Percentiles rank a stretch among this genome's conserved stretches.
These are phyloP conservation scores for Melanogaster broomeanus DNA, from an alignment of 768 basidiomycete genomes.

Conservation along the genomic window DNA sequence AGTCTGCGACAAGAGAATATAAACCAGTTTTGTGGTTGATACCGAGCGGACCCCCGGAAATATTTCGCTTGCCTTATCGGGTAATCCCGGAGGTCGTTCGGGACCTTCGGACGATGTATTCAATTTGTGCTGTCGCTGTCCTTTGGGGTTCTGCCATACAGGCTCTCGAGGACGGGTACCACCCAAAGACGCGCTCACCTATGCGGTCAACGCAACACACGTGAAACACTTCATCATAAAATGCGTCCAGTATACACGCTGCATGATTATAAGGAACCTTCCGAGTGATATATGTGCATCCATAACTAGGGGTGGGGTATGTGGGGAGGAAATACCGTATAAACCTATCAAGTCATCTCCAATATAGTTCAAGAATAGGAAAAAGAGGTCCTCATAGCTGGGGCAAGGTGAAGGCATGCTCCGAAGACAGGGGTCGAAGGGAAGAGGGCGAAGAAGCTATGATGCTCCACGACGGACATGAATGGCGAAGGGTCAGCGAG, in stretches of 20 bases:
- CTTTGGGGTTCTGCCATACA: too few relatives aligned
- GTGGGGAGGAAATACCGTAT: slow-evolving; percentile 27
- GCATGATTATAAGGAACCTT: slow-evolving; percentile 16
- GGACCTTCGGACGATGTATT: too few relatives aligned
- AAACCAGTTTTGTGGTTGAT: too few relatives aligned
- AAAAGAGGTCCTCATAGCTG: background rate
- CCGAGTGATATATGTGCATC: slow-evolving; percentile 20
- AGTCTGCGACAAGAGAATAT: slow-evolving; percentile 3
- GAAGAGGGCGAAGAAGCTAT: slow-evolving; percentile 1
- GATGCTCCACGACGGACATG: slow-evolving; percentile 14
- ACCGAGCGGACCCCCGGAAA: too few relatives aligned
- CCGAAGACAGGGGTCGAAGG: background rate
- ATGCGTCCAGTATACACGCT: slow-evolving; percentile 21
- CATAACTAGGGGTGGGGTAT: slow-evolving; percentile 30
- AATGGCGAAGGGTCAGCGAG: slow-evolving; percentile 22
- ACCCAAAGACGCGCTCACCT: too few relatives aligned
- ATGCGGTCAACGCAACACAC: background rate
- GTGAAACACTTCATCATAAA: slow-evolving; percentile 8
- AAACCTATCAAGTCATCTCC: slow-evolving; percentile 6
- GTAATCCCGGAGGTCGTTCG: background rate
- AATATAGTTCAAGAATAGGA: background rate
- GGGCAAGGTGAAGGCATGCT: background rate
- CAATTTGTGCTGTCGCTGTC: too few relatives aligned
- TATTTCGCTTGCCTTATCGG: too few relatives aligned
- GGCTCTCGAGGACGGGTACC: too few relatives aligned